phyloP scores from a whole-genome alignment of 1,284 basidiomycete genomes.

The Heterobasidion occidentale region DNA sequence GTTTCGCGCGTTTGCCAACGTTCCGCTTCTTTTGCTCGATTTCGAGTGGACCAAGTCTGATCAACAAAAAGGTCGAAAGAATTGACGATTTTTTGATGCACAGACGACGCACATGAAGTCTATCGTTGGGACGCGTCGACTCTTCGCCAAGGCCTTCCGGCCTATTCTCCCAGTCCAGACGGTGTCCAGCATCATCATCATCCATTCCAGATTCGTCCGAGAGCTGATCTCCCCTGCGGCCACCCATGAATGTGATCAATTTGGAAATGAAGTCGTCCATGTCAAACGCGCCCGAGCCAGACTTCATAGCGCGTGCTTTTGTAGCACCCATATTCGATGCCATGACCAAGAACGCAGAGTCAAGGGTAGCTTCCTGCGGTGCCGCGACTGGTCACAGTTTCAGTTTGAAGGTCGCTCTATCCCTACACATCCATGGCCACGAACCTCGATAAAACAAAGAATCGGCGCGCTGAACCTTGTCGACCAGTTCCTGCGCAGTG shows the following conservation, averaged over 20 bases:
- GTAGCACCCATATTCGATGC: slow-evolving; percentile 65
- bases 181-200: slow-evolving; percentile 25
- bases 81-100: background rate
- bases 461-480: slow-evolving; percentile 49
- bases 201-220: slow-evolving; percentile 39
- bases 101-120: slow-evolving; percentile 67
- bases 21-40: slow-evolving; percentile 70
- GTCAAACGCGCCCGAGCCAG: slow-evolving; percentile 76
- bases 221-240: slow-evolving; percentile 39
- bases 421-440: slow-evolving; percentile 5
- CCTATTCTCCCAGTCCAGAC: slow-evolving; percentile 73
- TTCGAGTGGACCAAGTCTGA: slow-evolving; percentile 71
- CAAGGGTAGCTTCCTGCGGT: slow-evolving; percentile 74
- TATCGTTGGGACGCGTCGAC: slow-evolving; percentile 62
- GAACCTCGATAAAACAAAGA: slow-evolving; percentile 54
- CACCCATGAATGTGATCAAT: slow-evolving; percentile 67
- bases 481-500: slow-evolving; percentile 44
- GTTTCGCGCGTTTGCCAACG: slow-evolving; percentile 49
- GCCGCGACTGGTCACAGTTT: slow-evolving; percentile 50
- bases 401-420: background rate
- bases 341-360: slow-evolving; percentile 64
- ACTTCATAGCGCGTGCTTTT: slow-evolving; percentile 82
- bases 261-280: slow-evolving; percentile 75
- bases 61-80: background rate
- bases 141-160: slow-evolving; percentile 65